A percentile compares a stretch with the other conserved stretches of the same genome.
These are phyloP conservation scores for Cryphonectria radicalis DNA, from an alignment of 2,329 filamentous ascomycete genomes.

Conservation along the genomic window DNA sequence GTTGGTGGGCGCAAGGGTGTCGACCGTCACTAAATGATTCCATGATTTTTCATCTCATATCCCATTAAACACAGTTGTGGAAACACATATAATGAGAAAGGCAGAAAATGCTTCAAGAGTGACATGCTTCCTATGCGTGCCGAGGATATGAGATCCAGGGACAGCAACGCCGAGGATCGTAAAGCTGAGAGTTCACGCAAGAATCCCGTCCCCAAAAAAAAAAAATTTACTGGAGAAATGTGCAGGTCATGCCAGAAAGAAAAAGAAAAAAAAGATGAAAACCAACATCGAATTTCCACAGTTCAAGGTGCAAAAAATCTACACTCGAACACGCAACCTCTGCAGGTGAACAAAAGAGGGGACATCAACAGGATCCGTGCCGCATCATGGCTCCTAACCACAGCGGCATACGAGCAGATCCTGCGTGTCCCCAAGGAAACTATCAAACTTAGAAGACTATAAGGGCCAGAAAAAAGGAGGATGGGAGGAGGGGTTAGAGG, in stretches of 20 bases:
- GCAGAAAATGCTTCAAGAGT: no score
- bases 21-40: constrained; percentile 13
- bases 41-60: neutral
- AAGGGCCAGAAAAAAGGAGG: neutral
- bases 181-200: neutral
- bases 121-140: neutral
- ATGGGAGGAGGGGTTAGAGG: no score
- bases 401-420: constrained; percentile 10
- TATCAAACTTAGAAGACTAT: constrained; percentile 1
- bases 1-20: constrained; percentile 23
- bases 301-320: neutral
- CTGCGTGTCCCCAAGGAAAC: neutral
- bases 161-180: neutral
- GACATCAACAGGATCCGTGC: constrained; percentile 15
- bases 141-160: neutral
- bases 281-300: neutral
- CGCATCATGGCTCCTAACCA: constrained; percentile 15
- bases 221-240: neutral
- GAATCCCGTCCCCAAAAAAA: neutral
- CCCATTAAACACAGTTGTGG: neutral
- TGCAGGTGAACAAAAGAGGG: neutral
- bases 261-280: neutral
- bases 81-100: neutral
- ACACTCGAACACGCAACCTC: constrained; percentile 11
- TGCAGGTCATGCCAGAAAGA: neutral